Percentiles rank a stretch among this genome's conserved stretches.
Evolutionary conservation across 345 rosid species (phyloP).

Genomic region (Cochlearia excelsa): DNA sequence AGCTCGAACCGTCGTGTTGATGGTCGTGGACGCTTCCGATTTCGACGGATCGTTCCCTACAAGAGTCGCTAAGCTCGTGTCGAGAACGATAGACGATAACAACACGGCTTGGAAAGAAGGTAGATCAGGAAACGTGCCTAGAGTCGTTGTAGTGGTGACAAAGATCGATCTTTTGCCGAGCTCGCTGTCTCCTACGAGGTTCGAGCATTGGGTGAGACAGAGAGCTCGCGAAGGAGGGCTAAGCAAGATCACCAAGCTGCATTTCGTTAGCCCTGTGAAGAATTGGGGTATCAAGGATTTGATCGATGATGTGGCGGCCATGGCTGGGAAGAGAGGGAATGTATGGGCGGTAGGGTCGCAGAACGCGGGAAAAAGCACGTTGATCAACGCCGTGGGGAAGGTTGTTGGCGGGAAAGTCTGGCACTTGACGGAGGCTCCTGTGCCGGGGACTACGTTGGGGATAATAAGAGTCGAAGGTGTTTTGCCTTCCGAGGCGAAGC

Average conservation of each 20-base stretch:
- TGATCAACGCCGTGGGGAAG: constrained; percentile 75
- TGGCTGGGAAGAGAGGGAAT: constrained; percentile 82
- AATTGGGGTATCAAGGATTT: constrained; percentile 83
- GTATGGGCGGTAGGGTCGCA: constrained; percentile 94
- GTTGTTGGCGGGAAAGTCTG: constrained; percentile 48
- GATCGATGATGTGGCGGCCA: constrained; percentile 61
- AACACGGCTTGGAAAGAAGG: constrained; percentile 73
- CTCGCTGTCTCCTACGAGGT: constrained; percentile 61
- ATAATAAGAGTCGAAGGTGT: constrained; percentile 79
- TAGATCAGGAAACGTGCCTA: constrained; percentile 74
- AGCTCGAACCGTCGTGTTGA: constrained; percentile 69
- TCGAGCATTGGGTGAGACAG: constrained; percentile 84
- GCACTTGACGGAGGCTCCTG: constrained; percentile 85
- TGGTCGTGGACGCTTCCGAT: constrained; percentile 89
- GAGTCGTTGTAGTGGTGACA: constrained; percentile 75
- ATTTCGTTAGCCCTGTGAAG: constrained; percentile 81
- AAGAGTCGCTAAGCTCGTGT: constrained; percentile 70
- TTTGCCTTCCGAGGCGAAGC: constrained; percentile 70
- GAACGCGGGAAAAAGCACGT: constrained; percentile 87
- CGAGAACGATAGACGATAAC: constrained; percentile 68
- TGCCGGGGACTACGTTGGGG: constrained; percentile 89
- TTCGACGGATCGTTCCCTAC: constrained; percentile 89
- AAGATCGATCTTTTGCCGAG: constrained; percentile 85
- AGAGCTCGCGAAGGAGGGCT: constrained; percentile 81
- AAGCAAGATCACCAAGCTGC: constrained; percentile 59